Evolutionary conservation across 257 asterid genomes (phyloP), one percentile per base, ranked within the genome.

Genomic region (Cruciata laevipes): DNA sequence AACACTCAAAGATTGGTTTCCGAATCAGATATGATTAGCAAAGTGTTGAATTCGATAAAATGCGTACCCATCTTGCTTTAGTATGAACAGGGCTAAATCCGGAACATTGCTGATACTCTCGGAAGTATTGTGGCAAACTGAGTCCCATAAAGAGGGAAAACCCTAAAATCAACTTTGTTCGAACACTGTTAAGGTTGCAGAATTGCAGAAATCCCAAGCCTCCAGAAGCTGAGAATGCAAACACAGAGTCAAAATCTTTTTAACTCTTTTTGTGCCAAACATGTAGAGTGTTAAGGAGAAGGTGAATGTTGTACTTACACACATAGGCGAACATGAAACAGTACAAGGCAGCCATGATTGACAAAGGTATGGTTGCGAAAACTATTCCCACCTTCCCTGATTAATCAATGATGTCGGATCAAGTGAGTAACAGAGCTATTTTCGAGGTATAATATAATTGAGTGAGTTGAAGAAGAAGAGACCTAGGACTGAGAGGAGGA

Each of bases 341-440:
- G 81, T 90, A 86, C 31, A 90, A 71, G 3, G 88, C 93, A 14
- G 87, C 96, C 79, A 88, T 81, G 69, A 88, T 87, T 55, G 93
- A 83, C 81, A 64, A 69, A 52, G 97, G 93, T 52, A 88, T 83
- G 23, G 95, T 78, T 31, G 95, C 92, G 13, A 88, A 88, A 63
- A 90, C 5, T 11, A 95, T 92, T 61, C 95, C 96, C 68, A 90
- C 69, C 75, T 90, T 90, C 40, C 95, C 97, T 90, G 82, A 69
- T 30, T 21, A 65, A 69, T 30, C n/a, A 63, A 73, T 13, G 16
- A 55, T 10, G 24, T 23, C n/a, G 56, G 17, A 63, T 13, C 21
- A n/a, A 18, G 66, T 33, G 27, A 62, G 49, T 18, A 32, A 32
- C 3, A 14, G 21, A 31, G 3, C 42, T 32, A 11, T 5, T 59